Evolutionary conservation across 352 stramenopile species (phyloP).

Genomic region (Phytopythium vexans): DNA sequence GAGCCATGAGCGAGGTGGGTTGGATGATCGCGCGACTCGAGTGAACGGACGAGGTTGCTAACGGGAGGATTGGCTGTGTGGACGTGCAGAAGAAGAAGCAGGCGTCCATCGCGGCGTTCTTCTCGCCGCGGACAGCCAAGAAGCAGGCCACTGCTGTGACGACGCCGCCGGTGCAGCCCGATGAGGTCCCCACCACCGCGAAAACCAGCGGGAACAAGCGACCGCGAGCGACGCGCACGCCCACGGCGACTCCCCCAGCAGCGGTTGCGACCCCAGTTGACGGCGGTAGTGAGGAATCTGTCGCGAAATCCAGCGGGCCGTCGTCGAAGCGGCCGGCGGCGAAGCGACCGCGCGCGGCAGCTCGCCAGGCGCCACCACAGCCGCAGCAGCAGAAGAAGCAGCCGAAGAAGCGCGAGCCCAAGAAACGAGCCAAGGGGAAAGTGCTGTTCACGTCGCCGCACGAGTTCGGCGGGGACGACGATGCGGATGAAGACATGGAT

Average conservation of each 20-base stretch:
- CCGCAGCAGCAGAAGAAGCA: conserved; percentile 2
- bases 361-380: background rate
- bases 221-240: background rate
- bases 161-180: background rate
- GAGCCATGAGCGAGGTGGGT: conserved; percentile 18
- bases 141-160: conserved; percentile 11
- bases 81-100: conserved; percentile 57
- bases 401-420: conserved; percentile 8
- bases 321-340: background rate
- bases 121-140: conserved; percentile 47
- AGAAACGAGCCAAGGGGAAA: conserved; percentile 8
- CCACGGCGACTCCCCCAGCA: background rate
- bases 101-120: conserved; percentile 75
- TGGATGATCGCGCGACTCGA: too few species aligned
- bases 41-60: too few species aligned
- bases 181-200: conserved; percentile 3
- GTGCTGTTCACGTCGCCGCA: conserved; percentile 29
- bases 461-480: conserved; percentile 18
- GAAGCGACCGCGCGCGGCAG: conserved; percentile 7
- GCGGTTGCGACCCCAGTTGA: conserved; percentile 6
- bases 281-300: too few species aligned
- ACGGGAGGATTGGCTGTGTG: background rate
- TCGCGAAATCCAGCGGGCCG: too few species aligned
- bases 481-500: conserved; percentile 10
- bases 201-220: conserved; percentile 17